Conservation (phyloP, 176 grass and related monocot genomes). For the Juncus inflexus region DNA sequence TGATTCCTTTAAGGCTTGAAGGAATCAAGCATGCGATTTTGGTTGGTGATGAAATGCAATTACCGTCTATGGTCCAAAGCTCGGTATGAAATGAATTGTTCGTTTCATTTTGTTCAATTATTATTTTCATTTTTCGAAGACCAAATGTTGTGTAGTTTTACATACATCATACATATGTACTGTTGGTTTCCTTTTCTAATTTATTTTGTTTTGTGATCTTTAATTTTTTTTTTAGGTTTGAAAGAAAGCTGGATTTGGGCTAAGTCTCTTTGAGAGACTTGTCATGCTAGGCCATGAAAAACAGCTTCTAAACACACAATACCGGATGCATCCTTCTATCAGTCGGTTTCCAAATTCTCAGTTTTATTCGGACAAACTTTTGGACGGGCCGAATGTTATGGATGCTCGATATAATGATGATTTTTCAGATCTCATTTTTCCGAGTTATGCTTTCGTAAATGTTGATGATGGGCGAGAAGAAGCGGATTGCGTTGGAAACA, state of each 20-base stretch:
- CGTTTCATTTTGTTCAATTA: neutral
- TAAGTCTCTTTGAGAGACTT: slow-evolving; percentile 75
- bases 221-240: slow-evolving; percentile 53
- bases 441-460: slow-evolving; percentile 56
- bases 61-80: slow-evolving; percentile 66
- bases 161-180: too few species aligned
- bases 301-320: slow-evolving; percentile 73
- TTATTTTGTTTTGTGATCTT: too few species aligned
- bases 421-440: slow-evolving; percentile 36
- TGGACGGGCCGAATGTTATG: slow-evolving; percentile 62
- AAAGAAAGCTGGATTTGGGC: slow-evolving; percentile 65
- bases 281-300: slow-evolving; percentile 41
- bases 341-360: slow-evolving; percentile 62
- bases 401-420: slow-evolving; percentile 45
- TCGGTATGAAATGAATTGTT: slow-evolving; percentile 38
- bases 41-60: slow-evolving; percentile 70
- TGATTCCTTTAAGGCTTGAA: slow-evolving; percentile 55
- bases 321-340: slow-evolving; percentile 72
- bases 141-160: too few species aligned
- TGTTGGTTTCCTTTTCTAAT: too few species aligned
- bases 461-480: slow-evolving; percentile 68
- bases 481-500: slow-evolving; percentile 42
- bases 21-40: slow-evolving; percentile 60
- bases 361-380: slow-evolving; percentile 64
- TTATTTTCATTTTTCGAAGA: slow-evolving; percentile 2